Evolutionary conservation across 2,329 filamentous ascomycete species (phyloP), one percentile per base, ranked within the genome.

Genomic region (Penicillium aurantiogriseum): DNA sequence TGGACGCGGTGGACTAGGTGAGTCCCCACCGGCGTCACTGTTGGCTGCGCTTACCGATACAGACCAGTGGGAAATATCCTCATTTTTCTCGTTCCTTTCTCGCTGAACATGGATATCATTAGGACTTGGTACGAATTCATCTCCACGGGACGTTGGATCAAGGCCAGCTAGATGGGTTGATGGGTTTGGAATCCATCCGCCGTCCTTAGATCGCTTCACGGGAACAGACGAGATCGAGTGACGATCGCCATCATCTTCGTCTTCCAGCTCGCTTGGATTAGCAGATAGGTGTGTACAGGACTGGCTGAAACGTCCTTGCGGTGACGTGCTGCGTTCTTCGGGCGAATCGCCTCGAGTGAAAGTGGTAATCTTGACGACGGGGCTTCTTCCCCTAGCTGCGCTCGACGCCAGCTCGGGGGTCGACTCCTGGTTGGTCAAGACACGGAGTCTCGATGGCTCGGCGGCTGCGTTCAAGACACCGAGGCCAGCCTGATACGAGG

Each of bases 51-150:
- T 82, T n/a, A 77, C 77, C 13, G 77, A 76, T 15, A 71, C 77
- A 4, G 83, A 76, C 83, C 83, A 85, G 23, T 77, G 73, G 51
- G 77, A 74, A 35, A 85, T 82, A 52, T 83, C 80, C 9, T 76
- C 73, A 56, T 83, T 83, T 63, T 79, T 83, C 50, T 83, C 79
- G 4, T 78, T 75, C 33, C 77, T 70, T 35, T 78, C 71, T 49
- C 79, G 76, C 56, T 78, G 72, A 43, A 78, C 71, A 47, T 79
- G 76, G 48, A 83, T 71, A 27, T 85, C 81, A 47, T 82, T 80
- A 8, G 83, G 71, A 48, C 77, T 83, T 15, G 75, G 75, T 4
- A 82, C 73, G 45, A 75, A 75, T 17, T 72, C 69, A 52, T 80
- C 69, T 5, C 72, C 74, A 44, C 82, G 76, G 36, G 77, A 72